These are phyloP conservation scores for Dioscorea cayenensis DNA, from an alignment of 116 monocot species.

Conservation along the genomic window DNA sequence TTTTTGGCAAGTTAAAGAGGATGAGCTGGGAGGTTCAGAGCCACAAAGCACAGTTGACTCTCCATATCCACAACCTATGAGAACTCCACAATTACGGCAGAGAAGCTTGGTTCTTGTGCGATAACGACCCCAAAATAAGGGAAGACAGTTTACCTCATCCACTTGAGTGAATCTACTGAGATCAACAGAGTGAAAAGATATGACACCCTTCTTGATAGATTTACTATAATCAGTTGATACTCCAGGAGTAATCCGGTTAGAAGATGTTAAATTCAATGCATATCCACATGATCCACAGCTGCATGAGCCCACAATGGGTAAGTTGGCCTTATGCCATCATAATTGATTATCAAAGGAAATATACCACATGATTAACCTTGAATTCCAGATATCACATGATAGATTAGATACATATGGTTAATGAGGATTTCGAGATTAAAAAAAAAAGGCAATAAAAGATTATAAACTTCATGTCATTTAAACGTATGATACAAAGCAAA, in stretches of 20 bases:
- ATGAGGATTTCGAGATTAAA: too few relatives aligned
- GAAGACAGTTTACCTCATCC: slow-evolving; percentile 47
- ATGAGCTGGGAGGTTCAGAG: slow-evolving; percentile 20
- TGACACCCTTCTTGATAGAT: slow-evolving; percentile 47
- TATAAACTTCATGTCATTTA: too few relatives aligned
- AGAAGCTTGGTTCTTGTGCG: slow-evolving; percentile 60
- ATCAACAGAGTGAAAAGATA: slow-evolving; percentile 48
- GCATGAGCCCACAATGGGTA: slow-evolving; percentile 10
- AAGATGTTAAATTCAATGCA: slow-evolving; percentile 59
- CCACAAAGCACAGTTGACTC: slow-evolving; percentile 40
- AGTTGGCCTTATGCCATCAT: too few relatives aligned
- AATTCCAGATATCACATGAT: too few relatives aligned
- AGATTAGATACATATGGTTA: too few relatives aligned
- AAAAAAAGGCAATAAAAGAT: too few relatives aligned
- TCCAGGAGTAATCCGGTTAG: slow-evolving; percentile 40
- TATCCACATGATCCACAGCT: slow-evolving; percentile 63
- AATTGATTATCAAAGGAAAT: too few relatives aligned
- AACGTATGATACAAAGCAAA: too few relatives aligned
- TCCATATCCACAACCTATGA: slow-evolving; percentile 40
- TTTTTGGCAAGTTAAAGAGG: slow-evolving; percentile 24
- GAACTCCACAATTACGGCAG: slow-evolving; percentile 53
- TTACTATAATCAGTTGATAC: slow-evolving; percentile 31
- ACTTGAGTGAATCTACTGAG: slow-evolving; percentile 71
- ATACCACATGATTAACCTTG: too few relatives aligned
- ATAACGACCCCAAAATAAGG: slow-evolving; percentile 30